phyloP scores from a whole-genome alignment of 1,139 yeast species.

The Tardiomyces digboiensis region DNA sequence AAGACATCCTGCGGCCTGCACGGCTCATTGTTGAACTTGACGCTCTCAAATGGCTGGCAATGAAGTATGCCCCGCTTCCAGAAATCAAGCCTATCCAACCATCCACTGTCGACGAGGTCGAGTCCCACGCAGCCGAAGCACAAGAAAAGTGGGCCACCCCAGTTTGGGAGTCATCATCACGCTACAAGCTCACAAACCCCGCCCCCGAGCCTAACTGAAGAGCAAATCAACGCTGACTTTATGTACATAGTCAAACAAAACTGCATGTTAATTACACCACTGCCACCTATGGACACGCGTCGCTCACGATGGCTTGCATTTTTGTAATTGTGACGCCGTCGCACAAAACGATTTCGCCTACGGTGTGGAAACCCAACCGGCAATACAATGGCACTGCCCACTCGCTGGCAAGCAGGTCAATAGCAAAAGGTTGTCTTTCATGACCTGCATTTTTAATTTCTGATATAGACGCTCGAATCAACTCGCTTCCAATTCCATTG shows the following conservation, averaged over 20 bases:
- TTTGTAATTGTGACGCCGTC: not conserved
- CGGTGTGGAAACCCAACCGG: not conserved
- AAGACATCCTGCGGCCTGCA: constrained; percentile 76
- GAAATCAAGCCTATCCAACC: not conserved
- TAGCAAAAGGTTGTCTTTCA: not conserved
- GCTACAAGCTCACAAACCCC: no score
- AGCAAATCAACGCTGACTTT: no score
- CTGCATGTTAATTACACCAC: not conserved
- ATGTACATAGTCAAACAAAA: not conserved
- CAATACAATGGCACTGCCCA: not conserved
- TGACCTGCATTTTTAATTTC: constrained; percentile 14
- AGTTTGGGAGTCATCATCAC: not conserved
- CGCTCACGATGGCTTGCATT: not conserved
- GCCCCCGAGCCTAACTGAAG: no score
- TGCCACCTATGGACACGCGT: not conserved
- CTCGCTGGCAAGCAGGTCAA: not conserved
- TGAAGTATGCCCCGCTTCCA: not conserved
- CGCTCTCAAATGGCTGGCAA: constrained; percentile 48
- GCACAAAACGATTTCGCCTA: not conserved
- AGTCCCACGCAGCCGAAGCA: not conserved
- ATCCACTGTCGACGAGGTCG: not conserved
- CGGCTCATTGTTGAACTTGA: constrained; percentile 63
- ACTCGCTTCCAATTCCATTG: constrained; percentile 6
- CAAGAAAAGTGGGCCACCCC: not conserved
- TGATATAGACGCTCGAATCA: constrained; percentile 35